Evolutionary conservation across 2,329 filamentous ascomycete genomes (phyloP), one percentile per base, ranked within the genome.

Genomic region (Domatiomyces catenatus): DNA sequence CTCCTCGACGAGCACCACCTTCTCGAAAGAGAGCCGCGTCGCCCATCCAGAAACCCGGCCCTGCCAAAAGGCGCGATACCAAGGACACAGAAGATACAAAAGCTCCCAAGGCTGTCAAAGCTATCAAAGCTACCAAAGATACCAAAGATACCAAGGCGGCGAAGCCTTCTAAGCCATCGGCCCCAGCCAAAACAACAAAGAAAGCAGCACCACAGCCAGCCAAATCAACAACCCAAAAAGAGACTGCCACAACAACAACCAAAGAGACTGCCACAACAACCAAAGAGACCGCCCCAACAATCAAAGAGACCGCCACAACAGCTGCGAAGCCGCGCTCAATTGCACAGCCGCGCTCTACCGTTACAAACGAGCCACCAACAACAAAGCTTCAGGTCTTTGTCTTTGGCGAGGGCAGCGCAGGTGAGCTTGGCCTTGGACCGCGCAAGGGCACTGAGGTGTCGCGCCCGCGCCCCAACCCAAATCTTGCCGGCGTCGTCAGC

Each of bases 391-490:
- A 88, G 60, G 71, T 90, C 56, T 90, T 81, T 60, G 83, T 88
- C 50, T 89, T 87, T 58, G 86, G 86, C 48, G 83, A 86, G 63
- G 85, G 84, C 46, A 75, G 75, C 47, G 79, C 78, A n/a, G 84
- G 84, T 56, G 86, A 92, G 69, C 79, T 92, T 42, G 86, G 85
- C 44, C 77, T 92, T 5, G 86, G 86, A 7, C 76, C 76, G 60
- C 77, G 77, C 57, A 61, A 58, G n/a, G 60, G 61, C 48, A 77
- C 83, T 52, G 81, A 87, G 56, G 81, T 86, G 57, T 82, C 81
- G 67, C 76, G 81, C 36, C 86, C 86, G 17, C 80, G 82, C 42
- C 68, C 82, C 53, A 86, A 86, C 63, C 67, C 73, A 26, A 70
- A 73, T 50, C 72, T 87, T 17, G 47, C 73, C 44, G 43, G 75